Conservation (phyloP, 1,284 basidiomycete genomes). For the Ceratobasidium sp. region DNA sequence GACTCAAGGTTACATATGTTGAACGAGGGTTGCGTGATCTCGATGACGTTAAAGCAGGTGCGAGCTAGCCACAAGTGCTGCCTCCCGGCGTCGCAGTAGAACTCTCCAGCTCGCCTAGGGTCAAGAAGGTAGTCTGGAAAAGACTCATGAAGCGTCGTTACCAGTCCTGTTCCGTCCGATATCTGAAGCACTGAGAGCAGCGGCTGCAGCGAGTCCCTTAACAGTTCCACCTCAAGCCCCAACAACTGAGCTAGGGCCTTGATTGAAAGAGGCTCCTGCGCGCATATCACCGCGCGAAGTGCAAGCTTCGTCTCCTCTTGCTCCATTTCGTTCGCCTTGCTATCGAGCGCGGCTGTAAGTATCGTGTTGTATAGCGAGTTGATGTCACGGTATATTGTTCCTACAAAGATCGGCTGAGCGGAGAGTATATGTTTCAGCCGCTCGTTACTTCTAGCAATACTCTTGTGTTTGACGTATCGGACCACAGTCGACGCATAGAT, state of each 20-base stretch:
- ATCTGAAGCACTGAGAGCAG: constrained; percentile 23
- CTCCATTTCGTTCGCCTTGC: too few relatives aligned
- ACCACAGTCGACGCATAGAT: not conserved
- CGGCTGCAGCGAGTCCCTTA: not conserved
- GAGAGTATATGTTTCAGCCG: too few relatives aligned
- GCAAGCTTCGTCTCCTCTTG: not conserved
- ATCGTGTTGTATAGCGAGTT: too few relatives aligned
- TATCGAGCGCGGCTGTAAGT: too few relatives aligned
- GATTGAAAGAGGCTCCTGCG: constrained; percentile 2
- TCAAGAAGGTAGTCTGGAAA: constrained; percentile 30
- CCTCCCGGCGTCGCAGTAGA: not conserved
- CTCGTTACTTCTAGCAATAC: too few relatives aligned
- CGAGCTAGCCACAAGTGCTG: not conserved
- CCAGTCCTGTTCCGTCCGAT: not conserved
- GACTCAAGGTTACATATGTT: constrained; percentile 41
- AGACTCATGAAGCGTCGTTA: constrained; percentile 31
- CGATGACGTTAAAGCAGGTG: constrained; percentile 14
- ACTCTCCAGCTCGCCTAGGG: not conserved
- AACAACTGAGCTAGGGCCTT: not conserved
- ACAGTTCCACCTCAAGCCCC: not conserved
- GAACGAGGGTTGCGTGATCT: constrained; percentile 4
- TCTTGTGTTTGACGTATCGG: too few relatives aligned
- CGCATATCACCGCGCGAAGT: not conserved
- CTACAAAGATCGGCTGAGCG: too few relatives aligned
- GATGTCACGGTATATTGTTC: not conserved